phyloP scores from a whole-genome alignment of 257 asterid genomes.

The Pogostemon cablin region DNA sequence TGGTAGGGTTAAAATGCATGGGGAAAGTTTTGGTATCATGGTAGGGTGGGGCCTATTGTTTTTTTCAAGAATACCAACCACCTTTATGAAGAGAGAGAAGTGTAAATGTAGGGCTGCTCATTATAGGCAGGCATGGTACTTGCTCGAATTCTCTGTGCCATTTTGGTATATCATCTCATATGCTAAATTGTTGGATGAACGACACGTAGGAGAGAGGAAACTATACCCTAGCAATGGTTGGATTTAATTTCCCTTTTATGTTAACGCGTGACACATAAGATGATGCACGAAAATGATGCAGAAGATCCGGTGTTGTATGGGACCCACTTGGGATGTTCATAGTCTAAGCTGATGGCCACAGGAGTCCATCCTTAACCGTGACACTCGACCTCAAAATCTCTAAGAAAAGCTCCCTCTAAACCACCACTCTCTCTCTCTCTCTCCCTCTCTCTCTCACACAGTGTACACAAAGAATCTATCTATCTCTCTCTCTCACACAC shows the following conservation, averaged over 20 bases:
- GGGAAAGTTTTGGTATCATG: conserved; percentile 51
- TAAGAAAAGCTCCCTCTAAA: conserved; percentile 54
- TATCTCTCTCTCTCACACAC: conserved; percentile 11
- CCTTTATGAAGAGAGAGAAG: conserved; percentile 21
- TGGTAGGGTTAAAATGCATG: conserved; percentile 55
- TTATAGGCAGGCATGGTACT: not conserved
- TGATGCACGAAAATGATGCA: too few relatives aligned
- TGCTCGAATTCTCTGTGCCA: too few relatives aligned
- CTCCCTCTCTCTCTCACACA: not conserved
- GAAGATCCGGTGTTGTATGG: not conserved
- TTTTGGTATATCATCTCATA: too few relatives aligned
- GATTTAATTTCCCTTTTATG: not conserved
- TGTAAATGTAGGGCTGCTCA: not conserved
- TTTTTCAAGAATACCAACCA: conserved; percentile 55
- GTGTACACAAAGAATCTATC: not conserved
- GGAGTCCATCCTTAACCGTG: conserved; percentile 52
- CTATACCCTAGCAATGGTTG: not conserved
- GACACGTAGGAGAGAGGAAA: too few relatives aligned
- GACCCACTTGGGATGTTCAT: conserved; percentile 43
- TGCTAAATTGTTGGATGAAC: too few relatives aligned
- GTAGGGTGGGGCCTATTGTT: conserved; percentile 44
- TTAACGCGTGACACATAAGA: too few relatives aligned
- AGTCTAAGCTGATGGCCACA: conserved; percentile 32
- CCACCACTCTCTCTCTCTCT: conserved; percentile 42
- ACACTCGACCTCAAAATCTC: conserved; percentile 75